These are phyloP conservation scores for Leishmania mexicana DNA, from an alignment of 208 protist species.

Conservation along the genomic window DNA sequence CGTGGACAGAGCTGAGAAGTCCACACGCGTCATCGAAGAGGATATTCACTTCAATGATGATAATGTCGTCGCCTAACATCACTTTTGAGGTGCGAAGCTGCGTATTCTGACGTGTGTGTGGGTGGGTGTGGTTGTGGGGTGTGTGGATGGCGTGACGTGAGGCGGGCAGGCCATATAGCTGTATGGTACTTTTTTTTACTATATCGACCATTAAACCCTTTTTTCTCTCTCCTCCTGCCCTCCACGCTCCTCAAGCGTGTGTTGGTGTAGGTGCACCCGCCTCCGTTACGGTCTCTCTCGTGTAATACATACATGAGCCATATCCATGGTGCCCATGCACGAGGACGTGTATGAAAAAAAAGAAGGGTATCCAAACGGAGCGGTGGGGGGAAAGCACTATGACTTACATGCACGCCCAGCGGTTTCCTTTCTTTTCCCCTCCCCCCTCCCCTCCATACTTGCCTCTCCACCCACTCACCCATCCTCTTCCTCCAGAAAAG, in stretches of 20 bases:
- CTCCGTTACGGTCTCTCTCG: neutral
- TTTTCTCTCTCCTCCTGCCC: neutral
- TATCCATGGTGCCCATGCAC: neutral
- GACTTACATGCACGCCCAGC: neutral
- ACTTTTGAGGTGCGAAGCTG: neutral
- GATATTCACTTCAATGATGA: slow-evolving; percentile 4
- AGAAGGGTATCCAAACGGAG: neutral
- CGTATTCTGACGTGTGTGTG: neutral
- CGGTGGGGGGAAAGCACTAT: too few species aligned
- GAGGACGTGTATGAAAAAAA: neutral
- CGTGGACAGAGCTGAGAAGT: neutral
- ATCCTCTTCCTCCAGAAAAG: neutral
- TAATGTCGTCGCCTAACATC: neutral
- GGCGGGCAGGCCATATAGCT: neutral
- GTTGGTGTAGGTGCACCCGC: neutral
- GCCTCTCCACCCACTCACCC: neutral
- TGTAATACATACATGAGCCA: neutral
- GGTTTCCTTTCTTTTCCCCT: too few species aligned
- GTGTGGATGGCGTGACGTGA: neutral
- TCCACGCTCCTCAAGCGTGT: neutral
- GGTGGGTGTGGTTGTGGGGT: too few species aligned
- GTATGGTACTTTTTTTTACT: neutral
- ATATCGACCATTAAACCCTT: neutral
- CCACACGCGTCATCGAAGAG: slow-evolving; percentile 5
- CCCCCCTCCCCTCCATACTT: too few species aligned